Conservation (phyloP, 148 eudicot species). For the Spergularia bocconei region DNA sequence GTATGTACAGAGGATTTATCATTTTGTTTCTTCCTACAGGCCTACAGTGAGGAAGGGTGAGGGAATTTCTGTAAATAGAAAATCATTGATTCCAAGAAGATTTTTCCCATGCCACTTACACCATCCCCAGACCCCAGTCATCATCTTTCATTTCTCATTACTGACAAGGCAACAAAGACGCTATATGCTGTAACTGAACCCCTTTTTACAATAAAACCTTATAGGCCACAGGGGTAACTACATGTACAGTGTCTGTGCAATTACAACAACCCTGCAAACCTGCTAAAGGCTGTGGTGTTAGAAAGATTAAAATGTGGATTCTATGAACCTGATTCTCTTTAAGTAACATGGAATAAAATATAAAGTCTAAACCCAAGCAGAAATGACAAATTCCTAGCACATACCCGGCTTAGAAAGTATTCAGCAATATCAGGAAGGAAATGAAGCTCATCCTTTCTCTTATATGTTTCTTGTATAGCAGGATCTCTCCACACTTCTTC, state of each 20-base stretch:
- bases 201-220: not conserved
- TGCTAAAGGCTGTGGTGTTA: not conserved
- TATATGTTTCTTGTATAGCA: conserved; percentile 85
- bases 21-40: not conserved
- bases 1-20: not conserved
- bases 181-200: not conserved
- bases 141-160: too few species aligned
- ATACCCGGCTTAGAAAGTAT: conserved; percentile 93
- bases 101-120: too few species aligned
- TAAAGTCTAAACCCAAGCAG: not conserved
- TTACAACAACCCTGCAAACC: not conserved
- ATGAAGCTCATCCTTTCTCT: conserved; percentile 83
- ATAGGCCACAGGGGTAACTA: not conserved
- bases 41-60: not conserved
- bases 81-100: too few species aligned
- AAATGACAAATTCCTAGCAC: conserved; percentile 2
- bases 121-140: too few species aligned
- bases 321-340: not conserved
- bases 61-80: too few species aligned
- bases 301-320: not conserved
- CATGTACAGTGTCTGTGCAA: not conserved
- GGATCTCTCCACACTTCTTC: conserved; percentile 99
- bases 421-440: conserved; percentile 95
- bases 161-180: not conserved
- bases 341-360: not conserved